These are phyloP conservation scores for Aethionema arabicum DNA, from an alignment of 345 rosid genomes.

Conservation along the genomic window DNA sequence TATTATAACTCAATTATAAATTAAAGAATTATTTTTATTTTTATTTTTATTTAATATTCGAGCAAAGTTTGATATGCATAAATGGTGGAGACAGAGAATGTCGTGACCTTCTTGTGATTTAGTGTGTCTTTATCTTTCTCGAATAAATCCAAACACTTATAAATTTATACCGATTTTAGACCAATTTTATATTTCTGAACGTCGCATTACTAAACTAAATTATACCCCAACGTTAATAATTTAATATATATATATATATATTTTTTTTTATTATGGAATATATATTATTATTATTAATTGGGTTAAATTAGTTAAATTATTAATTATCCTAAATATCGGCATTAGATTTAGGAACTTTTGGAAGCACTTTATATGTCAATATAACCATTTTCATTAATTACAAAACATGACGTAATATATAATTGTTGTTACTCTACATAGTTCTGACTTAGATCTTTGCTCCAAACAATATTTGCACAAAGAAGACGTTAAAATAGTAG, in stretches of 20 bases:
- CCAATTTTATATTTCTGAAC: conserved; percentile 5
- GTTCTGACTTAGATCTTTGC: neutral
- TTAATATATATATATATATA: neutral
- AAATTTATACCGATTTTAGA: conserved; percentile 8
- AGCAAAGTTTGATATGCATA: conserved; percentile 22
- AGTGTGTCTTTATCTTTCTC: conserved; percentile 24
- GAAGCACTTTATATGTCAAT: conserved; percentile 28
- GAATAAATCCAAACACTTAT: conserved; percentile 28
- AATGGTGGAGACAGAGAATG: conserved; percentile 35
- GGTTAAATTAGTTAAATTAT: neutral
- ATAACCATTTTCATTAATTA: conserved; percentile 12
- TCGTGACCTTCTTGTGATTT: conserved; percentile 36
- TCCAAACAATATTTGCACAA: too few species aligned
- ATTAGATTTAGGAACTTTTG: conserved; percentile 32
- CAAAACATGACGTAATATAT: neutral
- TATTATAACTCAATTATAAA: too few species aligned
- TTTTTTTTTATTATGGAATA: neutral
- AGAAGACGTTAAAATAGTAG: too few species aligned
- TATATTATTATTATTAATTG: neutral
- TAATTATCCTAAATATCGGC: conserved; percentile 22
- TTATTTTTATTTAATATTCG: conserved; percentile 6
- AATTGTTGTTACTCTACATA: conserved; percentile 5
- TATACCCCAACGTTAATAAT: neutral
- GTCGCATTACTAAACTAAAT: conserved; percentile 15
- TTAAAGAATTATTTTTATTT: neutral